Evolutionary conservation across 768 basidiomycete species (phyloP).

Genomic region (Lactarius tabidus): DNA sequence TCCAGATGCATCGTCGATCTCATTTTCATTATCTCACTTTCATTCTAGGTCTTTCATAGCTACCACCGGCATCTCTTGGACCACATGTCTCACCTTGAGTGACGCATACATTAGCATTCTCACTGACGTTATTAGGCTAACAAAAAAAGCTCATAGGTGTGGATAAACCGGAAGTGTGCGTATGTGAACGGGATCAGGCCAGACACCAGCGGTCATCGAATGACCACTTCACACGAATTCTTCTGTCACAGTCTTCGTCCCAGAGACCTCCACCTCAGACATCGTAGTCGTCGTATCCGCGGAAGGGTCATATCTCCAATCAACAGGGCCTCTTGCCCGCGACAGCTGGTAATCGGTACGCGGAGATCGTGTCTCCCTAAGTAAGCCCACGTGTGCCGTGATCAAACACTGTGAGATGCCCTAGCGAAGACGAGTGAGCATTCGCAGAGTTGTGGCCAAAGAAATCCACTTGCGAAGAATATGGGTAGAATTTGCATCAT

Average conservation of each 20-base stretch:
- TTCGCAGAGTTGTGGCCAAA: too few relatives aligned
- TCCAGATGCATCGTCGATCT: background rate
- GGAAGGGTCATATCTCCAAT: too few relatives aligned
- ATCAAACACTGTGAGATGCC: slow-evolving; percentile 31
- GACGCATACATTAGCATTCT: background rate
- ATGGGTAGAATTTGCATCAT: slow-evolving; percentile 8
- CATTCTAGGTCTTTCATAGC: background rate
- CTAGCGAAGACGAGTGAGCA: slow-evolving; percentile 8
- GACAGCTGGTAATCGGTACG: background rate
- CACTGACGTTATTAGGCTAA: background rate
- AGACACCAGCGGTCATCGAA: too few relatives aligned
- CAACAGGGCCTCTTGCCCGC: background rate
- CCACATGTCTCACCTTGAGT: background rate
- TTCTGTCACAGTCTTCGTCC: too few relatives aligned
- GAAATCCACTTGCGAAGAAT: slow-evolving; percentile 16
- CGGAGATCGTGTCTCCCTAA: background rate
- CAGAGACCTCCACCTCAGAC: too few relatives aligned
- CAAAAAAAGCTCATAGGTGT: background rate
- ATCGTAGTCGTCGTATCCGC: too few relatives aligned
- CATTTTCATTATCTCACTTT: background rate
- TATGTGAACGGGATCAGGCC: background rate
- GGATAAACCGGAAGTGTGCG: background rate
- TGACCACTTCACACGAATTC: too few relatives aligned
- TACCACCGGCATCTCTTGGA: background rate
- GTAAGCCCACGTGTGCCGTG: slow-evolving; percentile 27